These are phyloP conservation scores for Fusarium miscanthi DNA, from an alignment of 2,329 filamentous ascomycete species.

Conservation along the genomic window DNA sequence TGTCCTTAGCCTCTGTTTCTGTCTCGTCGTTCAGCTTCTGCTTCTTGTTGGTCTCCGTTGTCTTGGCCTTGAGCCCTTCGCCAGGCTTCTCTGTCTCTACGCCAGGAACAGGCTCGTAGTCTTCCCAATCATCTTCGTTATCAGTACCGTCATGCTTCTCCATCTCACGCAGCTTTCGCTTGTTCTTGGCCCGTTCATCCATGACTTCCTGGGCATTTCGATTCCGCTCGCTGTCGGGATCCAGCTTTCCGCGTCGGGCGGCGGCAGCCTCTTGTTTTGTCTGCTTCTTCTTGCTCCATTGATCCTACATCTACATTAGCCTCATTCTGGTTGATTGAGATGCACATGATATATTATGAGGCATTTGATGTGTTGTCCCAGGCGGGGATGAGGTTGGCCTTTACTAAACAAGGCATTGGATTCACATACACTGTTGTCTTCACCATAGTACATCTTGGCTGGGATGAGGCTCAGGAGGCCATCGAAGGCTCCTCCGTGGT, in stretches of 20 bases:
- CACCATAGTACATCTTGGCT: constrained; percentile 89
- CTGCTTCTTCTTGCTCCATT: constrained; percentile 95
- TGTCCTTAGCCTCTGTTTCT: constrained; percentile 38
- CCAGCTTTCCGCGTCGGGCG: constrained; percentile 87
- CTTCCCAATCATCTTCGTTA: constrained; percentile 59
- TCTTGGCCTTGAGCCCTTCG: constrained; percentile 68
- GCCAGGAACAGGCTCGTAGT: constrained; percentile 60
- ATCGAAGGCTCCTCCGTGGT: constrained; percentile 80
- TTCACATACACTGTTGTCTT: constrained; percentile 81
- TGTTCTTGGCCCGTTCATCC: constrained; percentile 81
- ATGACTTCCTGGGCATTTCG: constrained; percentile 89
- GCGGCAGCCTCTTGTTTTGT: constrained; percentile 87
- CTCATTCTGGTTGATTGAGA: background rate
- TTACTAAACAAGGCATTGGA: background rate
- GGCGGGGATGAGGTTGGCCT: constrained; percentile 12
- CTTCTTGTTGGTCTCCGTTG: constrained; percentile 66
- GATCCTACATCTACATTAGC: constrained; percentile 68
- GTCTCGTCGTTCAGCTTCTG: constrained; percentile 52
- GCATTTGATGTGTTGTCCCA: constrained; percentile 3
- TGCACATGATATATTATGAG: background rate
- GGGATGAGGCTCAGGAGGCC: constrained; percentile 88
- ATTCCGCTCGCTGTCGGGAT: constrained; percentile 86
- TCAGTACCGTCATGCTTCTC: constrained; percentile 59
- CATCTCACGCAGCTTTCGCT: constrained; percentile 80
- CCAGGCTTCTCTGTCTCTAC: constrained; percentile 70